Base-by-base conservation (phyloP, 768 basidiomycete species). In the Suillus subaureus region DNA sequence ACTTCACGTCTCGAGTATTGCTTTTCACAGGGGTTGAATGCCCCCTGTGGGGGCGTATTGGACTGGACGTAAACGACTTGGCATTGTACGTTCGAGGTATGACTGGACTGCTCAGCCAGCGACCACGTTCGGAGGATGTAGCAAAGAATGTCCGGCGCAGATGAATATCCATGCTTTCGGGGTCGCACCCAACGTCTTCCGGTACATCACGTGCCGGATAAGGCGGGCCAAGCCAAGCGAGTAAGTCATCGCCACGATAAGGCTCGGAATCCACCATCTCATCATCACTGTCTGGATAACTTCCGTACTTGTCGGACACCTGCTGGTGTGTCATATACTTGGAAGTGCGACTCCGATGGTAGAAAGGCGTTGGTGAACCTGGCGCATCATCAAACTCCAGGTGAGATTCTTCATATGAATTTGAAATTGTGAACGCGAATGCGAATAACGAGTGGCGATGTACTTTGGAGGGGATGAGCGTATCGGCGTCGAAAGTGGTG, bases 61-160 rank as follows among this genome's bases (percentile, higher is more conserved):
- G 62, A 69, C 65, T 74, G 73, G 64, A 73, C 67, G 0, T 47
- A 42, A 62, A 67, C 1, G 52, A 33, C 0, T 52, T 43, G 42
- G 68, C 62, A 1, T 73, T 51, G 42, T 67, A 73, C 26, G 62
- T 63, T 23, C 67, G 69, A 23, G 73, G 28, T 9, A 79, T 78
- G 37, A 82, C 72, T 2, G 84, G 85, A 67, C 87, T 85, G 64
- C 77, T 84, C 67, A 80, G 79, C 87, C 87, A 88, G 63, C 81
- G 81, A 9, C 86, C 87, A 61, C 87, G 86, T 69, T 88, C 87
- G 9, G 84, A 81, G 47, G 87, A 88, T 13, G 81, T 80, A 55
- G 80, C 78, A 69, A 87, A 87, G 69, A 81, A 87, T 3, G 86
- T 86, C 65, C 81, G 78, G 60, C 82, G 84, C 54, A 76, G 66